These are phyloP conservation scores for Aegilops sharonensis DNA, from an alignment of 176 grass and related monocot species.

Conservation along the genomic window DNA sequence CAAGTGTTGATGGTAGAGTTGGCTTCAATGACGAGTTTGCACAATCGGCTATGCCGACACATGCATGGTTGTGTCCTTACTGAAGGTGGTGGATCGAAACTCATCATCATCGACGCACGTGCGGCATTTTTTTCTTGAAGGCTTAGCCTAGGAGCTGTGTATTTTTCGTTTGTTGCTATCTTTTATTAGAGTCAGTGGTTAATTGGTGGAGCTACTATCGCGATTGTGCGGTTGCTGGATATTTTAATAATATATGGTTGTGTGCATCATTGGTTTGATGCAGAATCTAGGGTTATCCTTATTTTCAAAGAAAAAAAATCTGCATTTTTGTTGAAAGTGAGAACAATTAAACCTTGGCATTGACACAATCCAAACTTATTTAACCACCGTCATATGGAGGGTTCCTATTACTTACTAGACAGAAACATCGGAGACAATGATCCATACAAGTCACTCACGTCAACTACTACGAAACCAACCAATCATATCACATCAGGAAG, in stretches of 20 bases:
- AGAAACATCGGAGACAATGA: background rate
- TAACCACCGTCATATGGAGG: background rate
- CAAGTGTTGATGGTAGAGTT: too few relatives aligned
- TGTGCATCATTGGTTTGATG: too few relatives aligned
- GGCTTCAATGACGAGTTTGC: background rate
- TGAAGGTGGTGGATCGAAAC: background rate
- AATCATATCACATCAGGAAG: background rate
- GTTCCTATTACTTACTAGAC: background rate
- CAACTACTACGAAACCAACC: conserved; percentile 7
- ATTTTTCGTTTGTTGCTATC: too few relatives aligned
- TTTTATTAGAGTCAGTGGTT: too few relatives aligned
- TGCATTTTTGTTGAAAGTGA: too few relatives aligned
- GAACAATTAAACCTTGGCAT: conserved; percentile 1
- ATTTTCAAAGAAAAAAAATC: too few relatives aligned
- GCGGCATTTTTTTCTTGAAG: background rate
- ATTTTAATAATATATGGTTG: too few relatives aligned
- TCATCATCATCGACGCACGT: background rate
- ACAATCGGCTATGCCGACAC: background rate
- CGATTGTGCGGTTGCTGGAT: too few relatives aligned
- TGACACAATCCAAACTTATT: background rate
- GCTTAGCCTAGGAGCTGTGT: background rate
- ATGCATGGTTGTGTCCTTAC: background rate
- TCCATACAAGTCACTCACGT: conserved; percentile 9
- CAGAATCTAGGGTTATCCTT: too few relatives aligned
- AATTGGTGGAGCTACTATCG: too few relatives aligned